phyloP scores from a whole-genome alignment of 2,329 filamentous ascomycete genomes.

The Fusarium equiseti region DNA sequence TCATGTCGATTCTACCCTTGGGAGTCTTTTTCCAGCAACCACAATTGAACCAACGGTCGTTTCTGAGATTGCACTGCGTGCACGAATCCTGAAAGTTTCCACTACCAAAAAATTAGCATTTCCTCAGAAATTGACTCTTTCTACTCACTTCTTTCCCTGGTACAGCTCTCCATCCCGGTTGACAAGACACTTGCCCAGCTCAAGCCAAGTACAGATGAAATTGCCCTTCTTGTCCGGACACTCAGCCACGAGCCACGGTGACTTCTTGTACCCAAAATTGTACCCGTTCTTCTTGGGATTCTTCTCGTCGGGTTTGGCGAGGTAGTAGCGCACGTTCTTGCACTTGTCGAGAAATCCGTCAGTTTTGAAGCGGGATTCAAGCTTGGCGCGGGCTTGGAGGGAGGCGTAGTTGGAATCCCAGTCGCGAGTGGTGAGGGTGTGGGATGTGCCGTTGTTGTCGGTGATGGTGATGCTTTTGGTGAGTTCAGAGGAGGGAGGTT shows the following conservation, averaged over 20 bases:
- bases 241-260: conserved; percentile 24
- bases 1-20: background rate
- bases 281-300: conserved; percentile 2
- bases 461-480: background rate
- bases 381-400: background rate
- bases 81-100: conserved; percentile 29
- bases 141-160: conserved; percentile 9
- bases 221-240: conserved; percentile 29
- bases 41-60: conserved; percentile 10
- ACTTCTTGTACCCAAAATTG: conserved; percentile 19
- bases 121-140: background rate
- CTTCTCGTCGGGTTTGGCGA: conserved; percentile 24
- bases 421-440: background rate
- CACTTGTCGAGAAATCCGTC: conserved; percentile 33
- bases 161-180: conserved; percentile 28
- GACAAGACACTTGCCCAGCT: conserved; percentile 32
- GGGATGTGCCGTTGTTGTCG: conserved; percentile 1
- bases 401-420: background rate
- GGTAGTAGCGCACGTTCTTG: conserved; percentile 31
- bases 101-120: conserved; percentile 11
- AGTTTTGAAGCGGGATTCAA: conserved; percentile 2
- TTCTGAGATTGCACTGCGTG: conserved; percentile 24
- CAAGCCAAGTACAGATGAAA: conserved; percentile 29
- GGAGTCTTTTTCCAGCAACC: conserved; percentile 16
- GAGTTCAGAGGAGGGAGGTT: background rate